Evolutionary conservation across 2,329 filamentous ascomycete species (phyloP).

Genomic region (Talaromyces albobiverticillius): DNA sequence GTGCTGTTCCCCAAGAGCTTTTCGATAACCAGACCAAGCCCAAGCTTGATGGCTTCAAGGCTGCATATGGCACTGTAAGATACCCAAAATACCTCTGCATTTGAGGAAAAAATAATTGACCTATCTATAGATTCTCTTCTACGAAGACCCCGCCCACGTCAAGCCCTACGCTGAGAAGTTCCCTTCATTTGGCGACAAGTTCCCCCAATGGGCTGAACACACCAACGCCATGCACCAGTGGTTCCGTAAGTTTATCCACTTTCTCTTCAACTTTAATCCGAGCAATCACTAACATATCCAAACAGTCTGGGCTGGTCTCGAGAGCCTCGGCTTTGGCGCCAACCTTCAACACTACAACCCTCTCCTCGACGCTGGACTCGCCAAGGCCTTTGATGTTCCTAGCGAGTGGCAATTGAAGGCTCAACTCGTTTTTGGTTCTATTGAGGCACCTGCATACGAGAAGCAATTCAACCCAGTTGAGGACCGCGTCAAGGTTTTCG

Average conservation of each 20-base stretch:
- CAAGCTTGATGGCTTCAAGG: slow-evolving; percentile 61
- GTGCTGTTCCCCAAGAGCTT: slow-evolving; percentile 44
- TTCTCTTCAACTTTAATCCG: background rate
- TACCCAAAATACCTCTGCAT: background rate
- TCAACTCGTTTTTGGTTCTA: slow-evolving; percentile 77
- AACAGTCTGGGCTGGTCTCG: slow-evolving; percentile 72
- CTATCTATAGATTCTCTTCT: slow-evolving; percentile 66
- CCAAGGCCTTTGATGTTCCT: slow-evolving; percentile 67
- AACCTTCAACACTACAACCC: slow-evolving; percentile 96
- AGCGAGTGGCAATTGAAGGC: slow-evolving; percentile 72
- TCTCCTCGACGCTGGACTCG: slow-evolving; percentile 70
- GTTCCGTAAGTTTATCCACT: slow-evolving; percentile 42
- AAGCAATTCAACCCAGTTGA: slow-evolving; percentile 66
- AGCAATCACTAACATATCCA: background rate
- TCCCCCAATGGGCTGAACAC: slow-evolving; percentile 74
- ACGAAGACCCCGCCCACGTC: slow-evolving; percentile 70
- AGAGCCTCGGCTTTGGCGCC: slow-evolving; percentile 78
- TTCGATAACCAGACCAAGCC: slow-evolving; percentile 51
- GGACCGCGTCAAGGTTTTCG: slow-evolving; percentile 60
- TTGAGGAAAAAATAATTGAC: background rate
- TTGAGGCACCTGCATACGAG: slow-evolving; percentile 54
- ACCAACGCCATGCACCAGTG: slow-evolving; percentile 80
- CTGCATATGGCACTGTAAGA: slow-evolving; percentile 70
- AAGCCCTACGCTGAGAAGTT: slow-evolving; percentile 66
- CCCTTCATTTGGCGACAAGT: slow-evolving; percentile 72